Base-by-base conservation (phyloP, 768 basidiomycete genomes). In the Suillus subluteus region DNA sequence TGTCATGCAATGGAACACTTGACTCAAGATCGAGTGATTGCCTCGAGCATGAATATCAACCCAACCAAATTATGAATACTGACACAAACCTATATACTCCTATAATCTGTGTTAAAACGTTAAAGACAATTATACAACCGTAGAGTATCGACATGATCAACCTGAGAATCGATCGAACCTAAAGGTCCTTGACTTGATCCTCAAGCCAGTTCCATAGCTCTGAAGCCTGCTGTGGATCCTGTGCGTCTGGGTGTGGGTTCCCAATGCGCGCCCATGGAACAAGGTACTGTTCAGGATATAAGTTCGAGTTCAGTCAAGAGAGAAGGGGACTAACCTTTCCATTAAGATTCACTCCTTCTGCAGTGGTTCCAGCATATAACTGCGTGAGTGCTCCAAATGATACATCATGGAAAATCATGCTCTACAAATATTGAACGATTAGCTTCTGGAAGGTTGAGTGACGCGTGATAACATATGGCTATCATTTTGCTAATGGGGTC, bases 141-240 rank as follows among this genome's bases (percentile, higher is more conserved):
- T 35, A n/a, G 3, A 56, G 6, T 56, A 35, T 21, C 21, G 32
- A 56, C 21, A 55, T 30, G 30, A 32, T 16, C 30, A 32, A 1
- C 30, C 3, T 32, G 4, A 55, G 32, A 56, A 12, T 21, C 32
- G 6, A 35, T 21, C 8, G 35, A 5, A 21, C 3, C 46, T 38
- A 76, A 13, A 78, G 16, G 3, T 65, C 65, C 43, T 75, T 71
- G n/a, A 83, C 76, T 62, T 84, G 82, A 50, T 84, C 82, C 54
- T 86, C 84, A 62, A 83, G 67, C 76, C 80, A 86, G 5, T 73
- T 72, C 84, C 84, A 85, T 0, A 86, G 70, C n/a, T 79, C 74
- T 56, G 69, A 73, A 0, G 78, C 78, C 8, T 78, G 65, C 46
- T 75, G 67, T 35, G 76, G 73, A 68, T 85, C 81, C 58, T 76